Evolutionary conservation across 768 basidiomycete genomes (phyloP).

Genomic region (Panus rudis): DNA sequence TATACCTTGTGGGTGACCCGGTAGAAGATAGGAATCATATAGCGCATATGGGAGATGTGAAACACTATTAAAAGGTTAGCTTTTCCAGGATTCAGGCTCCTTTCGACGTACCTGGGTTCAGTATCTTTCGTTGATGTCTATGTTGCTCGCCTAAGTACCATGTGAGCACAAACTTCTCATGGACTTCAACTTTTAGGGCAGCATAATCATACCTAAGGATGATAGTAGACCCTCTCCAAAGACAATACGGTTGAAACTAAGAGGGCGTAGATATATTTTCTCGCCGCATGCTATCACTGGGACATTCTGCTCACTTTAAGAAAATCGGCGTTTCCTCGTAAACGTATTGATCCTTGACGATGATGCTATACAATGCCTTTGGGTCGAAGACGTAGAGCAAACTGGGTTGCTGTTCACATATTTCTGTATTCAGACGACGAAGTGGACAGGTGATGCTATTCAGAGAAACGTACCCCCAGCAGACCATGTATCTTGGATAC

Average conservation of each 20-base stretch:
- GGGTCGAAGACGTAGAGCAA: slow-evolving; percentile 21
- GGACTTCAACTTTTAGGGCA: neutral
- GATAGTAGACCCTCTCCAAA: slow-evolving; percentile 7
- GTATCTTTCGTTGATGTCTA: slow-evolving; percentile 8
- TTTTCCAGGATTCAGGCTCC: neutral
- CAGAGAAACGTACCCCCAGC: slow-evolving; percentile 38
- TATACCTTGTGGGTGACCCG: slow-evolving; percentile 8
- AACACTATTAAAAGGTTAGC: slow-evolving; percentile 10
- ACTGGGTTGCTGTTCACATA: slow-evolving; percentile 14
- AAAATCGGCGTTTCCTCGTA: slow-evolving; percentile 15
- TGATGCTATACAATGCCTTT: slow-evolving; percentile 15
- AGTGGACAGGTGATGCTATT: no score
- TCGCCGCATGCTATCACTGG: neutral
- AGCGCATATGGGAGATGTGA: slow-evolving; percentile 14
- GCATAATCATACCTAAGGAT: slow-evolving; percentile 3
- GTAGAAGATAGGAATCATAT: slow-evolving; percentile 15
- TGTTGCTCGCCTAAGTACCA: slow-evolving; percentile 5
- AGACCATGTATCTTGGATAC: slow-evolving; percentile 40
- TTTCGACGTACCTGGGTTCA: slow-evolving; percentile 3
- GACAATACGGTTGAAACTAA: neutral
- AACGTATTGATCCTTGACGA: slow-evolving; percentile 19
- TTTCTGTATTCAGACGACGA: no score
- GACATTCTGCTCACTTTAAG: slow-evolving; percentile 2
- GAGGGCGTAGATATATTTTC: neutral
- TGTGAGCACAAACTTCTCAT: no score